Conservation (phyloP, 2,329 filamentous ascomycete species). For the Fusarium camptoceras region DNA sequence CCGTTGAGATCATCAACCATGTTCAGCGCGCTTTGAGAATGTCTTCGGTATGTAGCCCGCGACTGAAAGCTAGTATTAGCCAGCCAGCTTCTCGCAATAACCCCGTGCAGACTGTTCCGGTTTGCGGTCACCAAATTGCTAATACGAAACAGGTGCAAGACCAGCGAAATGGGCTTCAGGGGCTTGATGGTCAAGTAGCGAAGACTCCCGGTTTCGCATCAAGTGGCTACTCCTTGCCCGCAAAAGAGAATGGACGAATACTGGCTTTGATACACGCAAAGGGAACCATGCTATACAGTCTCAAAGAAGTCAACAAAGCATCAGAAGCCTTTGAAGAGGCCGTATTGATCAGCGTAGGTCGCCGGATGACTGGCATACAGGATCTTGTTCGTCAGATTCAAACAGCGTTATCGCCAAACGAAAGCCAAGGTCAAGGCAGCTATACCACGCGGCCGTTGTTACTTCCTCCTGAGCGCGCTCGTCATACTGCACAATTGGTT, state of each 20-base stretch:
- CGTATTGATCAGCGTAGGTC: conserved; percentile 86
- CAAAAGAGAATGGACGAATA: conserved; percentile 90
- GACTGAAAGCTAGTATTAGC: conserved; percentile 1
- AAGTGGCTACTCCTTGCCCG: conserved; percentile 82
- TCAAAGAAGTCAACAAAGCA: conserved; percentile 83
- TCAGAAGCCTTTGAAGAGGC: conserved; percentile 95
- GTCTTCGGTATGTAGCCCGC: conserved; percentile 24
- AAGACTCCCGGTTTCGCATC: conserved; percentile 49
- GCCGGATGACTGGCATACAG: conserved; percentile 75
- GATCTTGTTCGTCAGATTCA: conserved; percentile 84
- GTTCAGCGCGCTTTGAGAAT: conserved; percentile 80
- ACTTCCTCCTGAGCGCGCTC: conserved; percentile 83
- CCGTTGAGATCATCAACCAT: conserved; percentile 86
- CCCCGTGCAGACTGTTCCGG: conserved; percentile 11
- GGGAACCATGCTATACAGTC: conserved; percentile 95
- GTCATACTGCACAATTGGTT: conserved; percentile 83
- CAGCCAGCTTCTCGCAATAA: conserved; percentile 19
- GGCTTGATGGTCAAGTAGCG: conserved; percentile 34
- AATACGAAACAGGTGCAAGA: conserved; percentile 42
- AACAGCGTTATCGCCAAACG: conserved; percentile 67
- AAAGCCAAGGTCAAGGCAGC: conserved; percentile 11
- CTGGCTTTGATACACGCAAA: conserved; percentile 96
- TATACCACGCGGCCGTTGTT: conserved; percentile 69
- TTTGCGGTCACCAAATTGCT: conserved; percentile 34
- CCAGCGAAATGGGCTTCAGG: conserved; percentile 36